These are phyloP conservation scores for Ochromonadaceae sp. DNA, from an alignment of 352 stramenopile species.

Conservation along the genomic window DNA sequence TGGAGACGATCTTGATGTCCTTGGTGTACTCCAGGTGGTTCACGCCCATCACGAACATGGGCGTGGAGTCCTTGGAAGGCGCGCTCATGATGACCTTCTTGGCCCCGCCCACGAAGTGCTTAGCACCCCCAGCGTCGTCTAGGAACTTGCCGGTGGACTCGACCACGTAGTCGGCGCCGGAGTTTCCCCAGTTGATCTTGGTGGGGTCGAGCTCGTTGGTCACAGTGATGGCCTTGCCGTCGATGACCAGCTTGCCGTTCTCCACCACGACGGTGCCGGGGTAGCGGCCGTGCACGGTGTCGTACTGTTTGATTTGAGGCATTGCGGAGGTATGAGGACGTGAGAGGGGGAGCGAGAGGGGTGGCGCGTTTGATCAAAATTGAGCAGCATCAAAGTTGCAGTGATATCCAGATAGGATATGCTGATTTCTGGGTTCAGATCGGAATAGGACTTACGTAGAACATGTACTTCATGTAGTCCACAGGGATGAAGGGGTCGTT, in stretches of 20 bases:
- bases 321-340: no score
- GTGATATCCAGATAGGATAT: not conserved
- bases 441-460: conserved; percentile 25
- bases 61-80: conserved; percentile 69
- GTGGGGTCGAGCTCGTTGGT: conserved; percentile 80
- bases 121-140: conserved; percentile 47
- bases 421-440: not conserved
- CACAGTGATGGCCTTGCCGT: conserved; percentile 77
- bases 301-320: conserved; percentile 36
- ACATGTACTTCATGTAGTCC: conserved; percentile 82
- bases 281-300: conserved; percentile 70
- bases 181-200: conserved; percentile 75
- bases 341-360: no score
- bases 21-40: conserved; percentile 69
- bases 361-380: no score
- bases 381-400: no score
- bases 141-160: conserved; percentile 68
- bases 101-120: conserved; percentile 68
- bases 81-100: conserved; percentile 94
- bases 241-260: conserved; percentile 65
- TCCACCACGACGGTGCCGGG: conserved; percentile 52
- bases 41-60: conserved; percentile 88
- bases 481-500: conserved; percentile 83
- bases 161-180: conserved; percentile 81
- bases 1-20: conserved; percentile 47